Evolutionary conservation across 768 basidiomycete species (phyloP).

Genomic region (Hemileccinum impolitum): DNA sequence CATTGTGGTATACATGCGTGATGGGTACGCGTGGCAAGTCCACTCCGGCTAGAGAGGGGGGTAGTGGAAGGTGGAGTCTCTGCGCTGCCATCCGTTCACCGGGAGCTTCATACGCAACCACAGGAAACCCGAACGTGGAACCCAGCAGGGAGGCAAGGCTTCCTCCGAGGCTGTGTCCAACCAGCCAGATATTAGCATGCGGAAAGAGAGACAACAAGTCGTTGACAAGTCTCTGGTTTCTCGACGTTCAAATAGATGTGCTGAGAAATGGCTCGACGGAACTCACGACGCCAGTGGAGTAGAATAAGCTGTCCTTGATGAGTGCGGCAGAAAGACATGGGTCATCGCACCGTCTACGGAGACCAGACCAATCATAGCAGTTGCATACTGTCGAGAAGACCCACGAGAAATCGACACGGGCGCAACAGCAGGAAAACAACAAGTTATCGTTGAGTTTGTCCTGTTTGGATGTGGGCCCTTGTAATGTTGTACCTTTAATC

Average conservation of each 20-base stretch:
- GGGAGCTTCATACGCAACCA: conserved; percentile 62
- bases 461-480: conserved; percentile 81
- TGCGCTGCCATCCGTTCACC: conserved; percentile 60
- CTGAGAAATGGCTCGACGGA: not conserved
- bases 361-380: conserved; percentile 56
- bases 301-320: conserved; percentile 88
- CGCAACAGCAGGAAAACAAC: conserved; percentile 92
- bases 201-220: conserved; percentile 59
- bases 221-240: conserved; percentile 48
- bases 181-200: conserved; percentile 56
- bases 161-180: conserved; percentile 62
- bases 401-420: conserved; percentile 86
- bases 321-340: conserved; percentile 82
- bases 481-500: conserved; percentile 87
- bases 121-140: conserved; percentile 61
- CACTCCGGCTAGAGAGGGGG: conserved; percentile 23
- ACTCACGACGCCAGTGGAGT: conserved; percentile 80
- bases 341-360: conserved; percentile 70
- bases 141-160: conserved; percentile 61
- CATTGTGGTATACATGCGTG: conserved; percentile 62
- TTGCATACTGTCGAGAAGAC: conserved; percentile 81
- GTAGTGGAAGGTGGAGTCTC: conserved; percentile 61
- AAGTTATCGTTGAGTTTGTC: conserved; percentile 94
- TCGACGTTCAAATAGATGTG: conserved; percentile 8
- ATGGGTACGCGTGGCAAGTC: conserved; percentile 24